A percentile compares a stretch with the other conserved stretches of the same genome.
Evolutionary conservation across 495 filamentous ascomycete species (phyloP).

Genomic region (Collariella sp.): DNA sequence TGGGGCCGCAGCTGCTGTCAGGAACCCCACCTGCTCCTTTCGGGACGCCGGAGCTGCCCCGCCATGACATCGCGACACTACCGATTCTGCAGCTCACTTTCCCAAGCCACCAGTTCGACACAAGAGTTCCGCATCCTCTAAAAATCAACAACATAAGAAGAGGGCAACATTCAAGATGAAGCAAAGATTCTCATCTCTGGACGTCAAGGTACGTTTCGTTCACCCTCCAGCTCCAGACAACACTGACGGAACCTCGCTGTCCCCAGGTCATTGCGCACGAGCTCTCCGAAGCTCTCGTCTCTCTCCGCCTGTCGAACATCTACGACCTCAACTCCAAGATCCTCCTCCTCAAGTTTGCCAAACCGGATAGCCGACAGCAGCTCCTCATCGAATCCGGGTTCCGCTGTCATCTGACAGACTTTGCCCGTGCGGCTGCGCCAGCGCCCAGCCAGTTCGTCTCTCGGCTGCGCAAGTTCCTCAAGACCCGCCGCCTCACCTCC

Average conservation of each 20-base stretch:
- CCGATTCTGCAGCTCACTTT: background rate
- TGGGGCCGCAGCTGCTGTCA: background rate
- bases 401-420: slow-evolving; percentile 87
- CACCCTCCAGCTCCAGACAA: background rate
- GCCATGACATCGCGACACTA: background rate
- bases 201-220: slow-evolving; percentile 59
- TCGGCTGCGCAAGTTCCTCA: slow-evolving; percentile 75
- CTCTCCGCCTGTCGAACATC: slow-evolving; percentile 79
- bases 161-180: slow-evolving; percentile 60
- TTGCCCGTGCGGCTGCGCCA: slow-evolving; percentile 73
- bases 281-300: slow-evolving; percentile 63
- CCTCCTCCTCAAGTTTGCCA: slow-evolving; percentile 86
- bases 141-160: background rate
- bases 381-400: slow-evolving; percentile 91
- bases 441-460: slow-evolving; percentile 77
- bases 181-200: slow-evolving; percentile 90
- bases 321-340: slow-evolving; percentile 94
- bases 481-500: slow-evolving; percentile 72
- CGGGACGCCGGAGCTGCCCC: background rate
- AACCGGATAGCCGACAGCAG: slow-evolving; percentile 76
- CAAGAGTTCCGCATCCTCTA: background rate
- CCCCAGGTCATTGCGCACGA: slow-evolving; percentile 83
- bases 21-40: slow-evolving; percentile 8
- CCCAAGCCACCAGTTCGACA: too few relatives aligned
- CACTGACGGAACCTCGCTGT: background rate